Conservation (phyloP, 2,329 filamentous ascomycete genomes). For the Tolypocladium endophyticum region DNA sequence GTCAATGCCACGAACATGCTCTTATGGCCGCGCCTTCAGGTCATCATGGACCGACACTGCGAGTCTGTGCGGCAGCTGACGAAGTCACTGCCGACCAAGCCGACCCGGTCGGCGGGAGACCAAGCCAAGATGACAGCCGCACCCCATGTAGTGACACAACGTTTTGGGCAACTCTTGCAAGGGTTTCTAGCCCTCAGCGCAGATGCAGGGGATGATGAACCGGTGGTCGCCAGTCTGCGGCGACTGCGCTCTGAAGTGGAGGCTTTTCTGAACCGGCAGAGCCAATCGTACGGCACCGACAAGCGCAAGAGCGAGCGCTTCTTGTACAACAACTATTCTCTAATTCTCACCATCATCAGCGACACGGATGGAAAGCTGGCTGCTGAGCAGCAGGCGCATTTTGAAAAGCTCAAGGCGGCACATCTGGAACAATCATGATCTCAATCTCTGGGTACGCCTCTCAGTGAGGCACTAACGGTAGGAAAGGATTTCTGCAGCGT, state of each 20-base stretch:
- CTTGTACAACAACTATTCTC: constrained; percentile 89
- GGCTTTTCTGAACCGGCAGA: constrained; percentile 66
- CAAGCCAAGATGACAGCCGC: constrained; percentile 60
- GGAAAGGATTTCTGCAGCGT: background rate
- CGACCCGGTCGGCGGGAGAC: constrained; percentile 33
- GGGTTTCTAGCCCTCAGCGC: constrained; percentile 73
- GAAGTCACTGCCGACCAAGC: constrained; percentile 38
- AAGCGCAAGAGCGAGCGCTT: constrained; percentile 76
- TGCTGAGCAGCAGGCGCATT: constrained; percentile 64
- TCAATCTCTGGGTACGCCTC: background rate
- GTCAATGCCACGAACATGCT: constrained; percentile 94
- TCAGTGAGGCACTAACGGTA: background rate
- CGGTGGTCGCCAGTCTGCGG: constrained; percentile 69
- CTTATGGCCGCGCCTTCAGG: constrained; percentile 90
- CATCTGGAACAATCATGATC: constrained; percentile 35
- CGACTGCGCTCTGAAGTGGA: constrained; percentile 76
- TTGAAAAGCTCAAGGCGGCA: constrained; percentile 53
- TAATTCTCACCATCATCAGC: constrained; percentile 86
- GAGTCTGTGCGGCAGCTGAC: constrained; percentile 65
- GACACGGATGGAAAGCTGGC: constrained; percentile 65
- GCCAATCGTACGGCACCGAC: constrained; percentile 63
- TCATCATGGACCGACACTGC: constrained; percentile 86
- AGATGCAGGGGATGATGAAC: constrained; percentile 92
- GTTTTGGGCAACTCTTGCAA: constrained; percentile 88
- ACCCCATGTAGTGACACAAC: constrained; percentile 83